Percentiles rank a stretch among this genome's conserved stretches.
phyloP scores from a whole-genome alignment of 2,329 filamentous ascomycete genomes.

The Exophiala mesophila region DNA sequence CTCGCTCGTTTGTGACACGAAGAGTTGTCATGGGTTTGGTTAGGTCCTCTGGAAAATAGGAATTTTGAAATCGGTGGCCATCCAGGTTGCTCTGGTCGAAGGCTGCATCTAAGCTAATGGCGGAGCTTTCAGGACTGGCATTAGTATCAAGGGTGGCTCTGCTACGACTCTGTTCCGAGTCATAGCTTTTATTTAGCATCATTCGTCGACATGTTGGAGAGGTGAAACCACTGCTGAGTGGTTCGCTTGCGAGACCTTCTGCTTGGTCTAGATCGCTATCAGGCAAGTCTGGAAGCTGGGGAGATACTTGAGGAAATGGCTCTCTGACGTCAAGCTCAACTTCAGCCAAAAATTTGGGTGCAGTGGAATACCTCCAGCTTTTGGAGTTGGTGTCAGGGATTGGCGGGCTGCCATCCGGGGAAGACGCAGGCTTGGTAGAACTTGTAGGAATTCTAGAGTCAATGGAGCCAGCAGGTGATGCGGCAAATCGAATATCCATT shows the following conservation, averaged over 20 bases:
- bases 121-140: too few relatives aligned
- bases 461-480: conserved; percentile 25
- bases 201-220: too few relatives aligned
- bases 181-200: too few relatives aligned
- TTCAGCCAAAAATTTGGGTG: conserved; percentile 19
- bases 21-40: conserved; percentile 21
- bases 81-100: too few relatives aligned
- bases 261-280: conserved; percentile 4
- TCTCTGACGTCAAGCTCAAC: conserved; percentile 26
- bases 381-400: conserved; percentile 1
- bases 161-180: too few relatives aligned
- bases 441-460: conserved; percentile 22
- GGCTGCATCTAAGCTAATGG: too few relatives aligned
- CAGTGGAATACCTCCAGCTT: conserved; percentile 26
- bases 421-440: neutral
- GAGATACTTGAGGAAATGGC: conserved; percentile 24
- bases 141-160: too few relatives aligned
- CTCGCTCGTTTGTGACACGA: conserved; percentile 14
- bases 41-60: conserved; percentile 14
- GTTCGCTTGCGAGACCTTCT: conserved; percentile 13
- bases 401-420: neutral
- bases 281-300: conserved; percentile 19
- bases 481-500: conserved; percentile 23
- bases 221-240: conserved; percentile 26
- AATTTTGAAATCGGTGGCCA: too few relatives aligned